Evolutionary conservation across 495 filamentous ascomycete genomes (phyloP).

Genomic region (Aspergillus baeticus): DNA sequence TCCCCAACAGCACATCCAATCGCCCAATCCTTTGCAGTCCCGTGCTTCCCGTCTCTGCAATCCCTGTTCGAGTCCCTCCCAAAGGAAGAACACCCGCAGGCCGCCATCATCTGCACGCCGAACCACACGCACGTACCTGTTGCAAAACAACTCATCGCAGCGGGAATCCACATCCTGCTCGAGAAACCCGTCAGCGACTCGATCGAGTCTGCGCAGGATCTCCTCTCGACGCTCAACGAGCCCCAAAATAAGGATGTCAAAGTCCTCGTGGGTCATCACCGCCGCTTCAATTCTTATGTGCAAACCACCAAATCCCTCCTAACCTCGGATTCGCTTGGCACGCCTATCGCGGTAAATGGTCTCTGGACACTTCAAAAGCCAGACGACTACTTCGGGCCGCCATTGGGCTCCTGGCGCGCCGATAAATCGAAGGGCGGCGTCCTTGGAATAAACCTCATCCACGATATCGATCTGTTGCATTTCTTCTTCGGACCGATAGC

Average conservation of each 20-base stretch:
- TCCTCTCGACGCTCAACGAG: slow-evolving; percentile 24
- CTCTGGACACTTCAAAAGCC: slow-evolving; percentile 56
- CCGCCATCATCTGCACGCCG: slow-evolving; percentile 60
- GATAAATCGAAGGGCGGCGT: slow-evolving; percentile 39
- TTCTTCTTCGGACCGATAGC: slow-evolving; percentile 55
- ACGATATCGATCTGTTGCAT: slow-evolving; percentile 60
- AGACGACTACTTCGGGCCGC: slow-evolving; percentile 46
- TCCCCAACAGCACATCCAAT: slow-evolving; percentile 28
- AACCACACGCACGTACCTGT: slow-evolving; percentile 57
- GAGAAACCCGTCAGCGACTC: slow-evolving; percentile 57
- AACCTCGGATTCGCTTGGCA: slow-evolving; percentile 38
- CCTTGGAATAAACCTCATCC: slow-evolving; percentile 58
- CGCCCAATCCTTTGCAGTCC: slow-evolving; percentile 27
- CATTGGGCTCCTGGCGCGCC: slow-evolving; percentile 46
- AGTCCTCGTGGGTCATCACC: slow-evolving; percentile 58
- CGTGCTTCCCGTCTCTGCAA: slow-evolving; percentile 36
- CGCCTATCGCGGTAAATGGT: slow-evolving; percentile 52
- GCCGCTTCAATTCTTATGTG: slow-evolving; percentile 60
- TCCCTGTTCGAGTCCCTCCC: slow-evolving; percentile 35
- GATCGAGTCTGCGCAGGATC: slow-evolving; percentile 35
- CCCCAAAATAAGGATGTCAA: slow-evolving; percentile 33
- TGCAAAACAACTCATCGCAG: slow-evolving; percentile 46
- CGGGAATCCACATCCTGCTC: slow-evolving; percentile 53
- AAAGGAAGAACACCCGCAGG: slow-evolving; percentile 36
- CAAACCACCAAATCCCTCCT: slow-evolving; percentile 47